A percentile compares a stretch with the other conserved stretches of the same genome.
phyloP scores from a whole-genome alignment of 805 yeast species.

The Candida methanosorbosa region DNA sequence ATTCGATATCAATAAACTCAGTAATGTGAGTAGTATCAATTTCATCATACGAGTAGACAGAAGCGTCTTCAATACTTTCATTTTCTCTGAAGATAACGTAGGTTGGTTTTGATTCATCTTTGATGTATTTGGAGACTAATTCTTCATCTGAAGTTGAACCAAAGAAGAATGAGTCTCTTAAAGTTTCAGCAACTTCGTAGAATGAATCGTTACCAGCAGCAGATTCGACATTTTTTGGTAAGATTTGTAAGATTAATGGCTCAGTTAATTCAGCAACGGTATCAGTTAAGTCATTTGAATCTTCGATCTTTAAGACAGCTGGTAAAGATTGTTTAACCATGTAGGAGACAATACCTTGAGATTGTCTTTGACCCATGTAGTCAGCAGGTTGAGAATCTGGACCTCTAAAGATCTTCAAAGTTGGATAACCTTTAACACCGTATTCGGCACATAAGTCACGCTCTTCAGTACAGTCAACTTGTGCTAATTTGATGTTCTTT shows the following conservation, averaged over 20 bases:
- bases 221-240: conserved; percentile 23
- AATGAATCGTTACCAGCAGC: conserved; percentile 47
- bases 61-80: conserved; percentile 38
- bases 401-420: conserved; percentile 67
- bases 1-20: conserved; percentile 48
- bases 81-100: conserved; percentile 41
- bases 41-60: conserved; percentile 30
- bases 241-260: conserved; percentile 48
- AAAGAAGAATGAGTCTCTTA: conserved; percentile 60
- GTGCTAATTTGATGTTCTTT: conserved; percentile 65
- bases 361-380: conserved; percentile 79
- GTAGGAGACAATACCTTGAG: conserved; percentile 67
- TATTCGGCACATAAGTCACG: conserved; percentile 59
- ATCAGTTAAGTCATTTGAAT: conserved; percentile 40
- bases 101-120: conserved; percentile 25
- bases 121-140: conserved; percentile 26
- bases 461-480: conserved; percentile 78
- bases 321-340: conserved; percentile 82
- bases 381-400: conserved; percentile 39
- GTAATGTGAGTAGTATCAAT: conserved; percentile 29
- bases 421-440: conserved; percentile 77
- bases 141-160: conserved; percentile 34
- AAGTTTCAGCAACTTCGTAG: conserved; percentile 48
- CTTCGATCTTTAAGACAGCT: conserved; percentile 46
- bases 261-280: conserved; percentile 36